Conservation (phyloP, 1,284 basidiomycete species). For the Ceratobasidium sp. region DNA sequence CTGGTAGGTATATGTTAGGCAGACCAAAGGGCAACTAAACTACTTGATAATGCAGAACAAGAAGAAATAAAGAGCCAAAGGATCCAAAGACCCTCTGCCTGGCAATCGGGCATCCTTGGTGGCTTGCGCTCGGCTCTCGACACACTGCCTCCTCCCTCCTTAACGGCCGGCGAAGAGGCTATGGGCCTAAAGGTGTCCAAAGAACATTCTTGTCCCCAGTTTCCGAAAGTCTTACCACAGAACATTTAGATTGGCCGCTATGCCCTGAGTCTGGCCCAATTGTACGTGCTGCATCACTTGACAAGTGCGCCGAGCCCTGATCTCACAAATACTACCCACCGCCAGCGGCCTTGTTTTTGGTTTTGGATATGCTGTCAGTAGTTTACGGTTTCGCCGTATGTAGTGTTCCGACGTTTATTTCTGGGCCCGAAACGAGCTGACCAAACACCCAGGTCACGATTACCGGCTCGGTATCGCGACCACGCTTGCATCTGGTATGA, state of each 20-base stretch:
- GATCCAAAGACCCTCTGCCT: too few relatives aligned
- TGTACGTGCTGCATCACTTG: constrained; percentile 58
- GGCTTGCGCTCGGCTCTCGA: not conserved
- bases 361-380: constrained; percentile 91
- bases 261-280: constrained; percentile 79
- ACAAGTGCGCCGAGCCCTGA: constrained; percentile 50
- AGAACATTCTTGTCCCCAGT: not conserved
- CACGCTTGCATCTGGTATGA: constrained; percentile 73
- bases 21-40: too few relatives aligned
- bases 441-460: constrained; percentile 74
- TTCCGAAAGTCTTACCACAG: constrained; percentile 2
- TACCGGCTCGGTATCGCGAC: constrained; percentile 95
- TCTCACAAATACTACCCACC: constrained; percentile 49
- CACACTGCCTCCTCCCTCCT: constrained; percentile 20
- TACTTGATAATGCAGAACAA: too few relatives aligned
- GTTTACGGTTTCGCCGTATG: constrained; percentile 94
- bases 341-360: constrained; percentile 92
- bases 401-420: constrained; percentile 45
- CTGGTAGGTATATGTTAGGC: too few relatives aligned
- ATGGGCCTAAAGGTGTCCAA: constrained; percentile 77
- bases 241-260: constrained; percentile 83
- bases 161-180: constrained; percentile 80
- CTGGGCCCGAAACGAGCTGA: constrained; percentile 13
- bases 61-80: too few relatives aligned
- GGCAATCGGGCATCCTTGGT: not conserved